phyloP scores from a whole-genome alignment of 2,329 filamentous ascomycete genomes.

The Aaosphaeria pasadenensis region DNA sequence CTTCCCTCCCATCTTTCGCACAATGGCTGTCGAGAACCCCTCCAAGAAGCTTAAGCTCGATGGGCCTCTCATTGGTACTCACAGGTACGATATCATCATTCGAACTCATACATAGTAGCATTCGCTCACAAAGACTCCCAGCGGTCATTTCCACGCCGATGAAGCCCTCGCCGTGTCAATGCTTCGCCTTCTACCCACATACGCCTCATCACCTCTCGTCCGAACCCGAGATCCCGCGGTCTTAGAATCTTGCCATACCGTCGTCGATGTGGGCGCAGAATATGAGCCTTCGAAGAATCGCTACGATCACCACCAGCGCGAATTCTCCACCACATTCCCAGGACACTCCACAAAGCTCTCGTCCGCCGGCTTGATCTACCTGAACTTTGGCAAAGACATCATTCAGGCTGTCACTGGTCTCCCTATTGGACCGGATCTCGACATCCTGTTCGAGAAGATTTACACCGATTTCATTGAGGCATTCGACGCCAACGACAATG shows the following conservation, averaged over 20 bases:
- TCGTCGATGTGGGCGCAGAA: conserved; percentile 96
- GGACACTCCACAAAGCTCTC: conserved; percentile 83
- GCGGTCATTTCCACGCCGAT: conserved; percentile 97
- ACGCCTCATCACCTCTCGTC: conserved; percentile 69
- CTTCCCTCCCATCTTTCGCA: conserved; percentile 1
- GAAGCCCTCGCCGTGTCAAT: conserved; percentile 96
- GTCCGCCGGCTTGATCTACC: conserved; percentile 88
- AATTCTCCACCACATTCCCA: conserved; percentile 83
- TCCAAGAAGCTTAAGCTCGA: conserved; percentile 83
- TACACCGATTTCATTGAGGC: conserved; percentile 95
- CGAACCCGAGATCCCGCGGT: conserved; percentile 81
- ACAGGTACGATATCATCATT: conserved; percentile 57
- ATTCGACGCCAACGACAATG: conserved; percentile 96
- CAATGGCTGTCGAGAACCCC: conserved; percentile 36
- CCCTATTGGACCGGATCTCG: conserved; percentile 62
- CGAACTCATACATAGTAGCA: neutral
- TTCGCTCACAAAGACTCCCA: conserved; percentile 18
- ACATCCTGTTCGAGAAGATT: conserved; percentile 78
- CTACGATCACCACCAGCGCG: conserved; percentile 97
- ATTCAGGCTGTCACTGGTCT: conserved; percentile 66
- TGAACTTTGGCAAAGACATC: conserved; percentile 88
- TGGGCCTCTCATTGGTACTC: conserved; percentile 74
- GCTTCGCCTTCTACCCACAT: conserved; percentile 82
- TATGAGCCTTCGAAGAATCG: conserved; percentile 75
- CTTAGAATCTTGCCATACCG: conserved; percentile 82